Evolutionary conservation across 2,329 filamentous ascomycete species (phyloP).

Genomic region (Sordariomycetes sp.): DNA sequence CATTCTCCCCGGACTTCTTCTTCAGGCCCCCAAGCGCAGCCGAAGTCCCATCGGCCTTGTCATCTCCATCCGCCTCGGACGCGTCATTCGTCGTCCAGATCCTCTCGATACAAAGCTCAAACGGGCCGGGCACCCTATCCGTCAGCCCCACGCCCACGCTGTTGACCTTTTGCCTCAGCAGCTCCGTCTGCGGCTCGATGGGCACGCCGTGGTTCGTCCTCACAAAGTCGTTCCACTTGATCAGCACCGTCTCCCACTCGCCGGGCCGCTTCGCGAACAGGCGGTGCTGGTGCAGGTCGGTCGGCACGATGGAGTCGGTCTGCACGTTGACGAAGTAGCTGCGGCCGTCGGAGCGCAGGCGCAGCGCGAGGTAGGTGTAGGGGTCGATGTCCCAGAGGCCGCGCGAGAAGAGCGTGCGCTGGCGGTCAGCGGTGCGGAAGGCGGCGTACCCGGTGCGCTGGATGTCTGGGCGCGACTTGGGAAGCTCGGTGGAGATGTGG

Average conservation of each 20-base stretch:
- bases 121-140: conserved; percentile 79
- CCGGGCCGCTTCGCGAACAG: conserved; percentile 69
- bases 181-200: conserved; percentile 84
- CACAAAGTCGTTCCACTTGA: conserved; percentile 88
- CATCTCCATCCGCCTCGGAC: conserved; percentile 1
- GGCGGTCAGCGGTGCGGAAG: conserved; percentile 73
- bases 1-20: conserved; percentile 7
- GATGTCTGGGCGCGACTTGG: conserved; percentile 60
- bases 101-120: conserved; percentile 73
- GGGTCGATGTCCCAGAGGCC: conserved; percentile 82
- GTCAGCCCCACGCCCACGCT: conserved; percentile 83
- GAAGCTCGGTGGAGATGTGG: conserved; percentile 76
- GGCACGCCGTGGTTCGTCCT: conserved; percentile 87
- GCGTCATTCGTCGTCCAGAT: conserved; percentile 78
- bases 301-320: conserved; percentile 84
- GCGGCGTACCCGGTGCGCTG: conserved; percentile 80
- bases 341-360: conserved; percentile 81
- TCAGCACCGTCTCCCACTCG: conserved; percentile 89
- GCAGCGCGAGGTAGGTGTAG: conserved; percentile 77
- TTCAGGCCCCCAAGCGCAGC: conserved; percentile 6
- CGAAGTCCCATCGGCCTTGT: background rate
- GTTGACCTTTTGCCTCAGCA: conserved; percentile 75
- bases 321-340: conserved; percentile 94
- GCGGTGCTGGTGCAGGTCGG: conserved; percentile 93
- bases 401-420: conserved; percentile 73